Conservation (phyloP, 1,139 yeast genomes). For the Kodamaea plutei region DNA sequence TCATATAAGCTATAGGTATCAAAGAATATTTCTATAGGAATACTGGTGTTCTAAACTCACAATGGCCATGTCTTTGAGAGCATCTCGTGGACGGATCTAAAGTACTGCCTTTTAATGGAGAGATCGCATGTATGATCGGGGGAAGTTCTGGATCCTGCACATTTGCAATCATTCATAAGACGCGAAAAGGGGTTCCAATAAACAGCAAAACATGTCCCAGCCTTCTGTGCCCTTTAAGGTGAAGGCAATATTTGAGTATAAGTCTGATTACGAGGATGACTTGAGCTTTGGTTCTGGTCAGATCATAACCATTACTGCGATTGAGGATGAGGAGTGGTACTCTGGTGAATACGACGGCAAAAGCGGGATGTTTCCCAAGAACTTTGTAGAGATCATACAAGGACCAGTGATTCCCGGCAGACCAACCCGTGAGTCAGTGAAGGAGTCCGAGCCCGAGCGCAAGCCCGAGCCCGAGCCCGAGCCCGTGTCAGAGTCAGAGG, state of each 20-base stretch:
- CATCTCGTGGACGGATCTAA: no score
- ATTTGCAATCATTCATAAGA: no score
- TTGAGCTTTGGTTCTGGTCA: conserved; percentile 66
- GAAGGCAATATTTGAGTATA: conserved; percentile 65
- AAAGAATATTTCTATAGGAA: no score
- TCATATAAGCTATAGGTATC: no score
- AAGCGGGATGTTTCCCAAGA: conserved; percentile 83
- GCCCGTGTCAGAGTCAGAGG: conserved; percentile 2
- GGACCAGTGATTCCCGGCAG: conserved; percentile 10
- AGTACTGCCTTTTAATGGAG: no score
- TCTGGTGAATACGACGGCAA: conserved; percentile 58
- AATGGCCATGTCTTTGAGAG: no score
- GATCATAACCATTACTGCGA: conserved; percentile 63
- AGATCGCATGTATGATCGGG: no score
- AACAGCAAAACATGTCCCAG: conserved; percentile 8
- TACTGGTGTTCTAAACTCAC: no score
- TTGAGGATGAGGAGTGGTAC: conserved; percentile 92
- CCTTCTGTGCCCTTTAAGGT: conserved; percentile 62
- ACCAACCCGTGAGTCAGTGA: not conserved
- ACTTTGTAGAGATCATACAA: conserved; percentile 56
- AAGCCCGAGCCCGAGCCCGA: conserved; percentile 4
- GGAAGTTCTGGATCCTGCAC: no score
- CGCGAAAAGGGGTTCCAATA: conserved; percentile 2
- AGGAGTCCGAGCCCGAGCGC: conserved; percentile 1
- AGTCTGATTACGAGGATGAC: conserved; percentile 82